Evolutionary conservation across 129 eudicot genomes (phyloP).

Genomic region (Chrysanthemum makinoi): DNA sequence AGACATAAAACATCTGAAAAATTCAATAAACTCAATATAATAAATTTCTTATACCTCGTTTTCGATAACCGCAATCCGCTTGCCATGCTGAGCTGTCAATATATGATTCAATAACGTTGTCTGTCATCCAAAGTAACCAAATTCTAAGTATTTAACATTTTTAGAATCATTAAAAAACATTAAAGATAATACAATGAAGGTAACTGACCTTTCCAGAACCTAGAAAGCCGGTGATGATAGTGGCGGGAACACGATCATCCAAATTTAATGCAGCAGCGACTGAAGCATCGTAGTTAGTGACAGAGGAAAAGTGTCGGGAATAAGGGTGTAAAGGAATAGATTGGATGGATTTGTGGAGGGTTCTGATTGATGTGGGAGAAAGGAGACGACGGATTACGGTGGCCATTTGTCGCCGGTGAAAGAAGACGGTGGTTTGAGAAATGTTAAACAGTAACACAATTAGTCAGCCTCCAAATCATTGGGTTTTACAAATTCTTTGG

Average conservation of each 20-base stretch:
- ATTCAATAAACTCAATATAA: neutral
- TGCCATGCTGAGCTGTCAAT: slow-evolving; percentile 89
- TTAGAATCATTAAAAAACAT: too few species aligned
- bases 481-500: slow-evolving; percentile 16
- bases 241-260: slow-evolving; percentile 81
- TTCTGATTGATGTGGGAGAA: slow-evolving; percentile 36
- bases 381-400: slow-evolving; percentile 41
- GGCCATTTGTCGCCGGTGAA: slow-evolving; percentile 41
- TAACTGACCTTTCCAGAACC: slow-evolving; percentile 84
- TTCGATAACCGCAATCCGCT: slow-evolving; percentile 93
- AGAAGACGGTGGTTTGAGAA: neutral
- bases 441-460: too few species aligned
- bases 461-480: too few species aligned
- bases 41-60: slow-evolving; percentile 61
- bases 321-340: slow-evolving; percentile 20
- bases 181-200: too few species aligned
- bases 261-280: slow-evolving; percentile 59
- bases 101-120: slow-evolving; percentile 92
- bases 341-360: slow-evolving; percentile 18
- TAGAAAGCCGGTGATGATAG: slow-evolving; percentile 91
- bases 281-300: slow-evolving; percentile 41
- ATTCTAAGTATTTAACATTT: too few species aligned
- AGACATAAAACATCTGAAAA: too few species aligned
- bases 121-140: slow-evolving; percentile 34
- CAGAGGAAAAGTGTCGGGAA: slow-evolving; percentile 43